Evolutionary conservation across 257 asterid species (phyloP).

Genomic region (Gynochthodes officinalis): DNA sequence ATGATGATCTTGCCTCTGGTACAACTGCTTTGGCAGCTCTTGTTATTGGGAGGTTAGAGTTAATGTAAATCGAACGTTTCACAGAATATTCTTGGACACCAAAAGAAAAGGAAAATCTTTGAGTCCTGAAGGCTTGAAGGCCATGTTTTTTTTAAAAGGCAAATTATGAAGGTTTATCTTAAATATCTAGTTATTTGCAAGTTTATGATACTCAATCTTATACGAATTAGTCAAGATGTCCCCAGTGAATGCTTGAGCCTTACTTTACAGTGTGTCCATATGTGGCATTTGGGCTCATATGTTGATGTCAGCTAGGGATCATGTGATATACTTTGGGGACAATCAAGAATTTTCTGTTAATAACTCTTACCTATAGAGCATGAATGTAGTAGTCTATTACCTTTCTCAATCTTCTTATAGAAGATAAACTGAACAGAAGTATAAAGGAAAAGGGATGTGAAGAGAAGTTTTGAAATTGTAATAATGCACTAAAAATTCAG

Average conservation of each 20-base stretch:
- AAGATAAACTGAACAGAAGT: too few species aligned
- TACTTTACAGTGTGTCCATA: background rate
- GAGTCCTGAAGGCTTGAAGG: background rate
- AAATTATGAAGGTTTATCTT: background rate
- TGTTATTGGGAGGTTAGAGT: conserved; percentile 70
- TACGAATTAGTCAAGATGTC: background rate
- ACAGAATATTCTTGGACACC: background rate
- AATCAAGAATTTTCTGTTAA: too few species aligned
- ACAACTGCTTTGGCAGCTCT: conserved; percentile 96
- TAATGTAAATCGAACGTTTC: background rate
- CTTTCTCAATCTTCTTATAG: background rate
- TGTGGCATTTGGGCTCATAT: background rate
- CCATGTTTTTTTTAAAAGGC: background rate
- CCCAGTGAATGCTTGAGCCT: background rate
- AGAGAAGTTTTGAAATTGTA: background rate
- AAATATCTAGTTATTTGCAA: background rate
- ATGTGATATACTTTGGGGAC: too few species aligned
- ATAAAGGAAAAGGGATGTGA: background rate
- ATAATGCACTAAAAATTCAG: background rate
- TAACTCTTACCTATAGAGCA: too few species aligned
- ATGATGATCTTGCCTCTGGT: conserved; percentile 92
- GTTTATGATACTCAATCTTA: background rate
- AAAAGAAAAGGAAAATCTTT: background rate
- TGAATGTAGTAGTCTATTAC: background rate
- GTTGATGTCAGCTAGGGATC: background rate